These are phyloP conservation scores for Nannizziopsis arthrosporioides DNA, from an alignment of 2,329 filamentous ascomycete genomes.

Conservation along the genomic window DNA sequence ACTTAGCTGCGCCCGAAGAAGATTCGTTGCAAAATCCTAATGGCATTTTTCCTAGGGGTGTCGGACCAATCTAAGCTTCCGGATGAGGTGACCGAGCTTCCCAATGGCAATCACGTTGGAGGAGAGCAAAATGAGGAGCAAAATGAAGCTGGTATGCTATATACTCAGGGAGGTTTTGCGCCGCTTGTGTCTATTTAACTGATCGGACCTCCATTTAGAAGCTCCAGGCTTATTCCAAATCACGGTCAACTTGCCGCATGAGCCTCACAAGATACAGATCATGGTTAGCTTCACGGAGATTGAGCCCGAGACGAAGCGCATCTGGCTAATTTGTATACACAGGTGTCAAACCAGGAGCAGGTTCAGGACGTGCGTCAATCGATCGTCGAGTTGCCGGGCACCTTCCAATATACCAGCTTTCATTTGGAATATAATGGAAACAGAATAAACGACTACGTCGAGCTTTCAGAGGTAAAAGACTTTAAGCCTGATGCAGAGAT, in stretches of 20 bases:
- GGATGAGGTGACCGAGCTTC: slow-evolving; percentile 16
- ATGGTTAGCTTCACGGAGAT: slow-evolving; percentile 50
- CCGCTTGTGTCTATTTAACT: background rate
- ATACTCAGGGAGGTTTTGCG: background rate
- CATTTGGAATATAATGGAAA: slow-evolving; percentile 84
- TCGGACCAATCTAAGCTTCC: slow-evolving; percentile 8
- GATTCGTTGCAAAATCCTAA: background rate
- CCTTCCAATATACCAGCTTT: slow-evolving; percentile 97
- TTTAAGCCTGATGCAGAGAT: slow-evolving; percentile 68
- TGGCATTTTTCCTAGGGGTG: slow-evolving; percentile 7
- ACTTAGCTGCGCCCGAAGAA: background rate
- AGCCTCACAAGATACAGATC: slow-evolving; percentile 66
- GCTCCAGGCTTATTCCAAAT: slow-evolving; percentile 51
- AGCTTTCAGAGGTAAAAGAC: slow-evolving; percentile 76
- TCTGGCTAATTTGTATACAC: slow-evolving; percentile 18
- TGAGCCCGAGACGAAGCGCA: slow-evolving; percentile 11
- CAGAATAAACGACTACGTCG: slow-evolving; percentile 88
- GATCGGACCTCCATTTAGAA: slow-evolving; percentile 3
- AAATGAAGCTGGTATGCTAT: slow-evolving; percentile 13
- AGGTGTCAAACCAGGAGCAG: slow-evolving; percentile 89
- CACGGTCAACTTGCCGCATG: slow-evolving; percentile 70
- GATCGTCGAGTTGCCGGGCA: slow-evolving; percentile 82
- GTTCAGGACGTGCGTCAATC: slow-evolving; percentile 95
- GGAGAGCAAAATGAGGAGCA: slow-evolving; percentile 27
- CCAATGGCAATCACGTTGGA: slow-evolving; percentile 27